Evolutionary conservation across 1,139 yeast genomes (phyloP).

Genomic region (Debaryomycetaceae sp.): DNA sequence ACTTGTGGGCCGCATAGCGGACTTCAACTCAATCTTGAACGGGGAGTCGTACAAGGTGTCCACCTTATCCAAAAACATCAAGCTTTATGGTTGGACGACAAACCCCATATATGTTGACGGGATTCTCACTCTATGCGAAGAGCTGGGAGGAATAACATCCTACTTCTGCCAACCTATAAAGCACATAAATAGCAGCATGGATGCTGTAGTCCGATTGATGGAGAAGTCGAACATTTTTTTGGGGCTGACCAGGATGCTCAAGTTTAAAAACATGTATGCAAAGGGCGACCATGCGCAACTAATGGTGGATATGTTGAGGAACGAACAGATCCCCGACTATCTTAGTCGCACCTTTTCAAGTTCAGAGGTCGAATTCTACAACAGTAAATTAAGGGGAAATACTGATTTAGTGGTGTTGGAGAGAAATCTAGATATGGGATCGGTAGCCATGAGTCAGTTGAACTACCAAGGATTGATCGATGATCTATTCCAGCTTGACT

Average conservation of each 20-base stretch:
- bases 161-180: conserved; percentile 37
- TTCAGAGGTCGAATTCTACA: conserved; percentile 37
- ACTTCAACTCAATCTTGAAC: conserved; percentile 17
- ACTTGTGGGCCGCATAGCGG: conserved; percentile 17
- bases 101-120: conserved; percentile 27
- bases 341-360: conserved; percentile 26
- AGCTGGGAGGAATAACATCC: conserved; percentile 19
- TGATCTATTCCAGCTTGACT: conserved; percentile 57
- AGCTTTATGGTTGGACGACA: conserved; percentile 32
- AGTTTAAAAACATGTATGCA: conserved; percentile 36
- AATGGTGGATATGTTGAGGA: conserved; percentile 23
- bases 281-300: conserved; percentile 40
- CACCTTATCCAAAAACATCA: conserved; percentile 19
- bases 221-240: conserved; percentile 10
- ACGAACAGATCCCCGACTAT: conserved; percentile 27
- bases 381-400: conserved; percentile 36
- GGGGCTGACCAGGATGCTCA: conserved; percentile 16
- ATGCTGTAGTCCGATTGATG: conserved; percentile 23
- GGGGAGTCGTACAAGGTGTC: conserved; percentile 8
- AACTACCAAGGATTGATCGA: conserved; percentile 82
- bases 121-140: conserved; percentile 18
- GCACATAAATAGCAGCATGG: conserved; percentile 26
- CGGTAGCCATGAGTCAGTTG: conserved; percentile 72
- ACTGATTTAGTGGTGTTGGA: conserved; percentile 74
- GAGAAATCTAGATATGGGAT: conserved; percentile 66